Percentiles rank a stretch among this genome's conserved stretches.
These are phyloP conservation scores for Flaveria trinervia DNA, from an alignment of 129 eudicot species.

Conservation along the genomic window DNA sequence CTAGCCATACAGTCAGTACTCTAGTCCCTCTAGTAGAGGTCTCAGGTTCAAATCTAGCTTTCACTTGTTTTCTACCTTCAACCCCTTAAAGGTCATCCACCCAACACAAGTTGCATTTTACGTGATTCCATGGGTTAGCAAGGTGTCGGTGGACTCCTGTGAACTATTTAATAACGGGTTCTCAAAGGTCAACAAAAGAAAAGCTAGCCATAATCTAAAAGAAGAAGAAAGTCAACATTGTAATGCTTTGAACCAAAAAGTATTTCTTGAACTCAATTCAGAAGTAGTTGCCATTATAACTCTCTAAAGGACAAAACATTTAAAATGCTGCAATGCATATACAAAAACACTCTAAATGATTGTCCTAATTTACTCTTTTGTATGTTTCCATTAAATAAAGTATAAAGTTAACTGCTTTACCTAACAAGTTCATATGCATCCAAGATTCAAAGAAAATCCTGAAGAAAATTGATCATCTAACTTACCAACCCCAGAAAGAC, in stretches of 20 bases:
- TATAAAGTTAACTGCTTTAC: not conserved
- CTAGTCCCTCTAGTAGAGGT: not conserved
- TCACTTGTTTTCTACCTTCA: not conserved
- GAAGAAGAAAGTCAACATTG: constrained; percentile 23
- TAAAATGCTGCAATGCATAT: not conserved
- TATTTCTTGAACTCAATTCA: constrained; percentile 18
- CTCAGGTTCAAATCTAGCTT: not conserved
- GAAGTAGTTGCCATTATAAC: not conserved
- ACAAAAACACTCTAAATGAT: not conserved
- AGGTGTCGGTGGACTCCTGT: not conserved
- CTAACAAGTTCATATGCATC: constrained; percentile 12
- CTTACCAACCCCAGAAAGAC: constrained; percentile 97
- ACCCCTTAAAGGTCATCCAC: not conserved
- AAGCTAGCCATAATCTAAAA: not conserved
- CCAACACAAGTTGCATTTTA: not conserved
- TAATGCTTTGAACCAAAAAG: not conserved
- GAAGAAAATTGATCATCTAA: not conserved
- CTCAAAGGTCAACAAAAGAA: not conserved
- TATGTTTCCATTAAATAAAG: not conserved
- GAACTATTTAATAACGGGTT: no score
- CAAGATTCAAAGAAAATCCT: not conserved
- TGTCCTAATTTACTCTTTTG: not conserved
- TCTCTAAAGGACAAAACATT: not conserved
- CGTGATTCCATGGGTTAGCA: not conserved
- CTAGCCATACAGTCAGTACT: not conserved